Evolutionary conservation across 306 rosid genomes (phyloP).

Genomic region (Potentilla sterilis): DNA sequence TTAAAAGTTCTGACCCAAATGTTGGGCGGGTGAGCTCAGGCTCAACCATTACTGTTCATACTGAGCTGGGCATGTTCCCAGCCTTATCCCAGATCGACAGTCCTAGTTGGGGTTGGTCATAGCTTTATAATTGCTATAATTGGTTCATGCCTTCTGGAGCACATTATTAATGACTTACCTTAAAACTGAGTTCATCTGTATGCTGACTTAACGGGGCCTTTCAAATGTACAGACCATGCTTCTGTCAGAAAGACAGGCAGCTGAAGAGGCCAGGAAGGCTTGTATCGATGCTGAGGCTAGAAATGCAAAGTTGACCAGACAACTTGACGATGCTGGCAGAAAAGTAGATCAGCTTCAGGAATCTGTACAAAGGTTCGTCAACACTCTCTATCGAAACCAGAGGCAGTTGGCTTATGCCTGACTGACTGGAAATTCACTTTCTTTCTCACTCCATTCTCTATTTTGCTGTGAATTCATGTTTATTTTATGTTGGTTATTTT

Average conservation of each 20-base stretch:
- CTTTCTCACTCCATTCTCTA: background rate
- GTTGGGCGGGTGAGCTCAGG: background rate
- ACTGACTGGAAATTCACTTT: background rate
- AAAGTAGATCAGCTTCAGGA: constrained; percentile 91
- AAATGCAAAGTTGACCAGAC: constrained; percentile 69
- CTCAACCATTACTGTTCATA: background rate
- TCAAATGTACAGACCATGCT: constrained; percentile 56
- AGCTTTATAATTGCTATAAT: background rate
- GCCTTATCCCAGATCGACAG: background rate
- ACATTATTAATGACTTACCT: constrained; percentile 13
- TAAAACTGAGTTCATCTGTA: constrained; percentile 18
- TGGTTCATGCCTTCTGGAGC: background rate
- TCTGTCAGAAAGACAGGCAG: constrained; percentile 59
- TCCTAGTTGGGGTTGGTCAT: background rate
- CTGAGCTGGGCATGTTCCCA: background rate
- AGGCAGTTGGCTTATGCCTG: background rate
- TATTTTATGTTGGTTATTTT: constrained; percentile 18
- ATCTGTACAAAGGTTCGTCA: constrained; percentile 86
- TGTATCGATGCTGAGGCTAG: constrained; percentile 60
- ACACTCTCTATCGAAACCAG: constrained; percentile 15
- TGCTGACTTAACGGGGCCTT: constrained; percentile 26
- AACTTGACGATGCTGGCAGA: constrained; percentile 67
- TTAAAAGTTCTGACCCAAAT: background rate
- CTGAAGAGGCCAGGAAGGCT: constrained; percentile 67
- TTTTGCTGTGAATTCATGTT: constrained; percentile 4